Evolutionary conservation across 495 filamentous ascomycete species (phyloP), one percentile per base, ranked within the genome.

Genomic region (Penicillium waksmanii): DNA sequence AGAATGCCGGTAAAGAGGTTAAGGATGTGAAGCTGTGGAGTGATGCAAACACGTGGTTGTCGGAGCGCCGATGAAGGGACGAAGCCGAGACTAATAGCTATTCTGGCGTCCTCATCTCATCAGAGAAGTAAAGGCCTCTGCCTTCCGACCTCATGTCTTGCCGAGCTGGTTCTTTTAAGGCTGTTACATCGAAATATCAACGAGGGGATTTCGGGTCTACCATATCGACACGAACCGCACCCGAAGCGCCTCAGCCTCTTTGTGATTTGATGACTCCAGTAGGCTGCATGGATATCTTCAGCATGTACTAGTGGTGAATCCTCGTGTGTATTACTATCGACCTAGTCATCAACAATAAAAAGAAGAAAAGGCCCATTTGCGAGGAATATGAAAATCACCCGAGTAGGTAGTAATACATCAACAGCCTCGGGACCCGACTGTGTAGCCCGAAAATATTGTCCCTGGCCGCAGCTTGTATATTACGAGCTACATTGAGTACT

Each of bases 1-100:
- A 89, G 75, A 77, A 73, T 25, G 80, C 88, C 13, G 83, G 79
- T n/a, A 82, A 80, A 47, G 86, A 87, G 48, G 76, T 96, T 19
- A 80, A 77, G 55, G 87, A 91, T 43, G 80, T 80, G 55, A 79
- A 80, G 53, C 72, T 80, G 38, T 90, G 87, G 85, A 78, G 83
- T 38, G 84, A 86, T 63, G 88, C 89, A 1, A 83, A 86, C 58
- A 80, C 77, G 49, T 93, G 89, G 76, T 74, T 93, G 34, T 74
- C 74, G 17, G 69, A 74, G 54, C 76, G 82, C 62, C 72, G 79
- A 61, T 86, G 66, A 77, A 53, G 13, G 53, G 56, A 31, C 18
- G 34, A 42, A 57, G 12, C 42, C 55, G 15, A 47, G 57, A n/a
- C 5, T 5, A 31, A 31, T 31, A 31, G 27, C 27, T 31, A 31